Base-by-base conservation (phyloP, 78 protist genomes). In the Mantamonas sphyraenae region DNA sequence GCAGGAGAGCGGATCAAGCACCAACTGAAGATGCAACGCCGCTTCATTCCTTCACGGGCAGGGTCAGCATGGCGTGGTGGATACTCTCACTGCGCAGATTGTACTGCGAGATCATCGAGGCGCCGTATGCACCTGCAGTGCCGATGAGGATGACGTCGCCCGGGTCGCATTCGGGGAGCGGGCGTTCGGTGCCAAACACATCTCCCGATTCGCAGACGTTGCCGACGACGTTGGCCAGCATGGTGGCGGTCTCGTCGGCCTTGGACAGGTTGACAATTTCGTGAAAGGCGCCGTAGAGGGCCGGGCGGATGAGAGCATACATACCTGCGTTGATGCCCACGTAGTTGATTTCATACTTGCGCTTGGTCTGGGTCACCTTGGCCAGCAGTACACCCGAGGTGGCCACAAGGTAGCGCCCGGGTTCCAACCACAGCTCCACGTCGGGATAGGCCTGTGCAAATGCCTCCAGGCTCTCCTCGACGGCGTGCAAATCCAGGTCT, bases 131-230 rank as follows among this genome's bases (percentile, higher is more conserved):
- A 10, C 70, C 70, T 3, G 24, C 57, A 26, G 37, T 22, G 33
- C n/a, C 70, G 16, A 64, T 64, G 35, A 64, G 10, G 26, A 64
- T 8, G 33, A 51, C 55, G 37, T 64, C 70, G 70, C 47, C 70
- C 37, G 16, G 45, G 19, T 9, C 16, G 12, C 53, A 47, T 47
- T 12, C 12, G 28, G 16, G 53, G 16, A 47, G 12, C 53, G 53
- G 53, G 53, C 53, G 12, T 47, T 47, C 53, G 12, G 12, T 47
- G 16, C 34, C 57, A 7, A 64, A 26, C 12, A 64, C 33, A 50
- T 64, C 70, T 10, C 70, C 70, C 22, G 38, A 31, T 31, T 64
- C 70, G 57, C 70, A 64, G 51, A 64, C 26, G 70, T 22, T 22
- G 47, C 70, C 70, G 38, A 64, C 70, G 34, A 64, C 70, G 26